Evolutionary conservation across 768 basidiomycete genomes (phyloP).

Genomic region (Mycena metata): DNA sequence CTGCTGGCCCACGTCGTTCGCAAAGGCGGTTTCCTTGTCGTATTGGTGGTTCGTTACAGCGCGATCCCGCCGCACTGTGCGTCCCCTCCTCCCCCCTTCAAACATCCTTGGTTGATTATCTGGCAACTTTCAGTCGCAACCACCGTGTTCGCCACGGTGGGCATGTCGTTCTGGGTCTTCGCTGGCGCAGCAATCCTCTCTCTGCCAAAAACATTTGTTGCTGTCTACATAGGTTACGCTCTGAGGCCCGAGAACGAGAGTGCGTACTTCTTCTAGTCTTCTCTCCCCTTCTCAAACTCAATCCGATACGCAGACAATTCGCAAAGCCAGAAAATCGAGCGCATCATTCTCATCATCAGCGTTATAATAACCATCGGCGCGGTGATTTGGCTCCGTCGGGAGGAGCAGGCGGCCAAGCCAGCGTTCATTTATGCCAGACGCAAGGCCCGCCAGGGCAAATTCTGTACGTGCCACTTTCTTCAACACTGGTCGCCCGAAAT

Average conservation of each 20-base stretch:
- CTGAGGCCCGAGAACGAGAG: constrained; percentile 63
- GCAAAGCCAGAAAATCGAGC: background rate
- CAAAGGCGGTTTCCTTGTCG: constrained; percentile 93
- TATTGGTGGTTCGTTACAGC: constrained; percentile 79
- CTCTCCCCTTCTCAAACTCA: background rate
- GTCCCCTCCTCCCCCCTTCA: background rate
- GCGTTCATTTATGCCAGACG: constrained; percentile 74
- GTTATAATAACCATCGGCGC: constrained; percentile 37
- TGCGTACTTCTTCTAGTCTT: constrained; percentile 23
- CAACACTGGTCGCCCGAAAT: too few species aligned
- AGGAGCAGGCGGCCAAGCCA: constrained; percentile 73
- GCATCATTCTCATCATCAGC: background rate
- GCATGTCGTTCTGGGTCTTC: constrained; percentile 85
- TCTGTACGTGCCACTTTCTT: background rate
- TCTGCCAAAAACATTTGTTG: constrained; percentile 90
- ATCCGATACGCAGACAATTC: background rate
- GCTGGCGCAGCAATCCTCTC: constrained; percentile 83
- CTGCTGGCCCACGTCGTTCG: constrained; percentile 79
- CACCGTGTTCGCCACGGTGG: constrained; percentile 88
- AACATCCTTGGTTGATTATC: background rate
- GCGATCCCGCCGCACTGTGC: constrained; percentile 90
- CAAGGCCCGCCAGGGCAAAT: constrained; percentile 69
- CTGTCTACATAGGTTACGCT: constrained; percentile 89
- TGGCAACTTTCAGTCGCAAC: constrained; percentile 77
- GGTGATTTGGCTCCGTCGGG: constrained; percentile 48